Conservation (phyloP, 2,329 filamentous ascomycete species). For the Trichoderma oligosporum region DNA sequence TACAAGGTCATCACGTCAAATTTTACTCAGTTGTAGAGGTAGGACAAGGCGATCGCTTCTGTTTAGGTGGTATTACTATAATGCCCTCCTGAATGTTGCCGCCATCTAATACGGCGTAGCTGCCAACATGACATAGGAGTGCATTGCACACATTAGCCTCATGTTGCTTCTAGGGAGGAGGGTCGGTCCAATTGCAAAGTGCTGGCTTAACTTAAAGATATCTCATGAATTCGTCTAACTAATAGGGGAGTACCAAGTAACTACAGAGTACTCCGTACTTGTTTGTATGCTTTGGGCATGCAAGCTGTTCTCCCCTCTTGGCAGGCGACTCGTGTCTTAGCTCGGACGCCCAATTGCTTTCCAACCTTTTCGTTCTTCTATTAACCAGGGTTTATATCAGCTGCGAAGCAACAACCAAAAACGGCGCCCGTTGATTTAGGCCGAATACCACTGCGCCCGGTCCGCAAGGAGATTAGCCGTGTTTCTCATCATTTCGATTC, state of each 20-base stretch:
- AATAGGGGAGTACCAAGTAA: too few relatives aligned
- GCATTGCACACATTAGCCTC: not conserved
- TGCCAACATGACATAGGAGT: not conserved
- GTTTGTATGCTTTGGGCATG: conserved; percentile 7
- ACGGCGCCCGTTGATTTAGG: conserved; percentile 14
- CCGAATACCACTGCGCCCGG: conserved; percentile 12
- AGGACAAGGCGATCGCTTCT: not conserved
- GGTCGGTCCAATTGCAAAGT: too few relatives aligned
- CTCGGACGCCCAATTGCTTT: not conserved
- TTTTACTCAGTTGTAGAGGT: not conserved
- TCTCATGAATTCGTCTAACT: too few relatives aligned
- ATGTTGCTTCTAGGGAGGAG: not conserved
- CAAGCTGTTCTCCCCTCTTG: conserved; percentile 5
- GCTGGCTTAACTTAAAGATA: too few relatives aligned
- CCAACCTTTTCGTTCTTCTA: not conserved
- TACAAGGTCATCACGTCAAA: not conserved
- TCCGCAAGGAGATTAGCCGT: conserved; percentile 21
- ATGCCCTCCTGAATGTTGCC: conserved; percentile 4
- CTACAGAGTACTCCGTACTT: not conserved
- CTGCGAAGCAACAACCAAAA: conserved; percentile 5
- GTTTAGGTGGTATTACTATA: not conserved
- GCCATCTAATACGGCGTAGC: too few relatives aligned
- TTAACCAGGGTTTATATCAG: conserved; percentile 10
- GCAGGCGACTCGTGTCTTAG: conserved; percentile 7
- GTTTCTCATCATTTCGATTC: conserved; percentile 21